phyloP scores from a whole-genome alignment of 2,329 filamentous ascomycete genomes.

The Colletotrichum cuscutae region DNA sequence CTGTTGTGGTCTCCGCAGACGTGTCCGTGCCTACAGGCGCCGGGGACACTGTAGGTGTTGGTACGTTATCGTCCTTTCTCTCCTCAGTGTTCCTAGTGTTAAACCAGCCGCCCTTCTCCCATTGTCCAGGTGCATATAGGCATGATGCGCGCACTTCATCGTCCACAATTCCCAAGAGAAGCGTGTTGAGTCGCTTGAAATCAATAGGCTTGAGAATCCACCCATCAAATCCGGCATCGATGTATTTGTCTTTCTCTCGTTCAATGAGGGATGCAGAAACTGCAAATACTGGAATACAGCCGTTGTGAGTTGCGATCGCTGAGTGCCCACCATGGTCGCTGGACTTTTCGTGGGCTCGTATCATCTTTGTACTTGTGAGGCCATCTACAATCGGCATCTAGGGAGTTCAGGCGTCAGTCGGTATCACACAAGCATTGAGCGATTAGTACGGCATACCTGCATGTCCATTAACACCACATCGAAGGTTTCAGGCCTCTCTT shows the following conservation, averaged over 20 bases:
- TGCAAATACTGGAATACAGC: conserved; percentile 83
- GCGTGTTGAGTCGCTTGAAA: conserved; percentile 76
- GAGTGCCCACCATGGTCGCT: conserved; percentile 63
- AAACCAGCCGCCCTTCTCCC: conserved; percentile 93
- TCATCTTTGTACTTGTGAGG: conserved; percentile 83
- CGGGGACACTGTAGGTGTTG: background rate
- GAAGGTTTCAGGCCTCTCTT: conserved; percentile 69
- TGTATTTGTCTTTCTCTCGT: conserved; percentile 73
- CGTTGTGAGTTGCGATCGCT: conserved; percentile 65
- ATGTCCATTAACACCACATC: conserved; percentile 93
- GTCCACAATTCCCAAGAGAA: conserved; percentile 77
- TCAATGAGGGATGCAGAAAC: conserved; percentile 87
- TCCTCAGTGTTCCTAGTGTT: conserved; percentile 31
- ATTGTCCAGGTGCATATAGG: conserved; percentile 76
- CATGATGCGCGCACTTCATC: conserved; percentile 66
- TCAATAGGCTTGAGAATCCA: conserved; percentile 93
- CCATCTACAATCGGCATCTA: conserved; percentile 96
- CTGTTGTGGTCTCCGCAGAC: background rate
- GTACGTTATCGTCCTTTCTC: background rate
- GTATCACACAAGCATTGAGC: background rate
- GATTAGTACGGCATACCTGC: conserved; percentile 69
- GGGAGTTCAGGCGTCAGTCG: background rate
- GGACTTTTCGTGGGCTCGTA: conserved; percentile 76
- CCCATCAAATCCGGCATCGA: conserved; percentile 84
- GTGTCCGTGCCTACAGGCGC: background rate